phyloP scores from a whole-genome alignment of 2,329 filamentous ascomycete genomes.

The Aspergillus texensis region DNA sequence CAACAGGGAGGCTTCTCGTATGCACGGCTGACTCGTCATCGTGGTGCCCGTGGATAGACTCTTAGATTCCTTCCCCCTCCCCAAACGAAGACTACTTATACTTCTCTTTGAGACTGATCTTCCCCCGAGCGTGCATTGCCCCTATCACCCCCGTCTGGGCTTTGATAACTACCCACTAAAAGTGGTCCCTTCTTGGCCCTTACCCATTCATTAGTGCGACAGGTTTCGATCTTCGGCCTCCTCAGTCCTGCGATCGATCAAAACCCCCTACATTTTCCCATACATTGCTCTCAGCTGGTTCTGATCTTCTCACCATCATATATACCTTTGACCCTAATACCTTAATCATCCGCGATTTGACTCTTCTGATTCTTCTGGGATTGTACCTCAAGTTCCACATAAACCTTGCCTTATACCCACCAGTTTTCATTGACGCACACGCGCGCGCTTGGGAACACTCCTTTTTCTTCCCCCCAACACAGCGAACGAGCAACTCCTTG shows the following conservation, averaged over 20 bases:
- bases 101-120: background rate
- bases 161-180: conserved; percentile 9
- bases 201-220: conserved; percentile 14
- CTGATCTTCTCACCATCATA: conserved; percentile 24
- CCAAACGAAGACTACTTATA: background rate
- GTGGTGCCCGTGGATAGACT: background rate
- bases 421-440: conserved; percentile 5
- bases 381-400: conserved; percentile 5
- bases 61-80: background rate
- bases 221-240: conserved; percentile 13
- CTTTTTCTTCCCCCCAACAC: background rate
- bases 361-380: conserved; percentile 1
- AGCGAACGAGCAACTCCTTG: background rate
- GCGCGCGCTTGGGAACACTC: conserved; percentile 2
- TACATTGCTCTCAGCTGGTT: conserved; percentile 31
- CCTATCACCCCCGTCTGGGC: conserved; percentile 7
- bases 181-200: conserved; percentile 14
- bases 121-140: conserved; percentile 1
- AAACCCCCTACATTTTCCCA: conserved; percentile 7
- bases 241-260: conserved; percentile 6
- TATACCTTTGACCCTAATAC: conserved; percentile 7
- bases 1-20: background rate
- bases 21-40: background rate
- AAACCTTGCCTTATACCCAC: conserved; percentile 8
- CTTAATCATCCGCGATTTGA: conserved; percentile 2